phyloP scores from a whole-genome alignment of 176 grass and related monocot species.

The Lolium rigidum region DNA sequence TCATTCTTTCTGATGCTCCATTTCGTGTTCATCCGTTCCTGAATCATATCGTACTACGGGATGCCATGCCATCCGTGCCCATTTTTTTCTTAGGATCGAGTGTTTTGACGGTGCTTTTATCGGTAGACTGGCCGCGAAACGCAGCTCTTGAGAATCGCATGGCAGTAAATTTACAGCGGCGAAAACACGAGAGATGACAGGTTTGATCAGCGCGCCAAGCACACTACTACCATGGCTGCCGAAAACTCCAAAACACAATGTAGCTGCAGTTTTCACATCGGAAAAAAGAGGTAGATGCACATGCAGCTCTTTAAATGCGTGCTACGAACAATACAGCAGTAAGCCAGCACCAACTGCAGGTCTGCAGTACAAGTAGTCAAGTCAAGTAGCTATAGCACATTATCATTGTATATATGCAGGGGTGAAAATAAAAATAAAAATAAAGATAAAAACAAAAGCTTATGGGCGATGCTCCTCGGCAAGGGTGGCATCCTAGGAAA shows the following conservation, averaged over 20 bases:
- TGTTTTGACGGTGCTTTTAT: too few relatives aligned
- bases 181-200: neutral
- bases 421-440: neutral
- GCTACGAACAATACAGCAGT: neutral
- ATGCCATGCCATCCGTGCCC: too few relatives aligned
- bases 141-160: neutral
- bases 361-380: neutral
- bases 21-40: neutral
- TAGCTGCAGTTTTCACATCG: conserved; percentile 3
- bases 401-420: neutral
- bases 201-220: neutral
- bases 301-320: conserved; percentile 12
- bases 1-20: neutral
- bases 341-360: neutral
- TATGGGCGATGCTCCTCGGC: conserved; percentile 30
- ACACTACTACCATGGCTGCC: neutral
- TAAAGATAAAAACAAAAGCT: neutral
- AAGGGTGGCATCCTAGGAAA: conserved; percentile 46
- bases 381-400: neutral
- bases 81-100: too few relatives aligned
- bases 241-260: neutral
- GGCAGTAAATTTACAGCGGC: neutral
- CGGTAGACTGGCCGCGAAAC: too few relatives aligned
- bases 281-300: neutral
- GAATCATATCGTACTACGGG: neutral